Evolutionary conservation across 768 basidiomycete species (phyloP).

Genomic region (Boletus patriciae): DNA sequence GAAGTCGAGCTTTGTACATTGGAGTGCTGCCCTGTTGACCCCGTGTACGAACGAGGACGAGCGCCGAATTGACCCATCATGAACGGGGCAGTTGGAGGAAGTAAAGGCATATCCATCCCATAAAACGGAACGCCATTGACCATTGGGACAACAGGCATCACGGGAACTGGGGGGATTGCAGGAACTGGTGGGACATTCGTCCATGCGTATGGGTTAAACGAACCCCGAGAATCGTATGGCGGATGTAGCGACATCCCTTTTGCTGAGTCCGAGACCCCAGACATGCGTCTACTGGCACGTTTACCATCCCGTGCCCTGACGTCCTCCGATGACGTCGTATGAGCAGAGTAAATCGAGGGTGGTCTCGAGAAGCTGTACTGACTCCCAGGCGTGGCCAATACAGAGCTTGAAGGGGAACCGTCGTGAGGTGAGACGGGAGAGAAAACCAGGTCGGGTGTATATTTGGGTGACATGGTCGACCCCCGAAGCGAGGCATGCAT

Average conservation of each 20-base stretch:
- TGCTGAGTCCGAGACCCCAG: constrained; percentile 36
- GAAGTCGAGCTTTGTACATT: constrained; percentile 22
- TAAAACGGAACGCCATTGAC: constrained; percentile 43
- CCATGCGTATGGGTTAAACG: constrained; percentile 34
- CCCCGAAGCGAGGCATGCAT: constrained; percentile 26
- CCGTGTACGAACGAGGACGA: constrained; percentile 38
- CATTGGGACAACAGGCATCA: constrained; percentile 34
- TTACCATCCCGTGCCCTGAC: constrained; percentile 42
- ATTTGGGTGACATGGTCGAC: constrained; percentile 42
- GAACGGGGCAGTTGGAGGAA: constrained; percentile 74
- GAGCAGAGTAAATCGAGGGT: constrained; percentile 54
- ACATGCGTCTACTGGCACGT: constrained; percentile 42
- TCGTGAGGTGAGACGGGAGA: constrained; percentile 36
- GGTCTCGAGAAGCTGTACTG: constrained; percentile 47
- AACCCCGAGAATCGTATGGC: constrained; percentile 28
- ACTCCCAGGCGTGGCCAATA: constrained; percentile 38
- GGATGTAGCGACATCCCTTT: constrained; percentile 29
- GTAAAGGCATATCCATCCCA: constrained; percentile 62
- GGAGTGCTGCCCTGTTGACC: constrained; percentile 34
- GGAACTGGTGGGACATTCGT: constrained; percentile 11
- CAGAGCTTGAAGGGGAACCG: constrained; percentile 55
- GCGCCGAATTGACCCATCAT: constrained; percentile 61
- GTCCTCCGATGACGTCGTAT: constrained; percentile 60
- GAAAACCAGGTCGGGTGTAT: constrained; percentile 46
- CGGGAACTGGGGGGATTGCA: constrained; percentile 39